Evolutionary conservation across 345 rosid species (phyloP).

Genomic region (Murraya paniculata): DNA sequence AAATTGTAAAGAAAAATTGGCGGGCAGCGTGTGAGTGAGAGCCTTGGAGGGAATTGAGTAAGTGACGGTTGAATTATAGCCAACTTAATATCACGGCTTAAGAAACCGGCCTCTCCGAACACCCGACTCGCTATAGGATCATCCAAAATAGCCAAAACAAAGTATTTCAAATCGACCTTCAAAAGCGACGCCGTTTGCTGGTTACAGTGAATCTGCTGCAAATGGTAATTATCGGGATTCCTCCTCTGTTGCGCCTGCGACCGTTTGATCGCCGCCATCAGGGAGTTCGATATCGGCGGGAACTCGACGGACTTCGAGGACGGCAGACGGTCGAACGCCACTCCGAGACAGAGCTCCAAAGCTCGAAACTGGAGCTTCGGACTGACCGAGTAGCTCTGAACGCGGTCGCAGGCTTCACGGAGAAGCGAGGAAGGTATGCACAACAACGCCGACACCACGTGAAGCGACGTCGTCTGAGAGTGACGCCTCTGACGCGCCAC

Average conservation of each 20-base stretch:
- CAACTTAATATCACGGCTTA: conserved; percentile 57
- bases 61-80: conserved; percentile 61
- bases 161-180: conserved; percentile 61
- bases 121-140: conserved; percentile 75
- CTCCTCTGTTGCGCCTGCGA: conserved; percentile 89
- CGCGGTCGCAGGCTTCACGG: conserved; percentile 61
- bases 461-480: conserved; percentile 68
- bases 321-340: conserved; percentile 57
- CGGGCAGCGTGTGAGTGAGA: conserved; percentile 34
- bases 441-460: conserved; percentile 58
- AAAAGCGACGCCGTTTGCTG: conserved; percentile 41
- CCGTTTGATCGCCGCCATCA: conserved; percentile 93
- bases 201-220: conserved; percentile 50
- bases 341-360: conserved; percentile 61
- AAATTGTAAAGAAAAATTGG: conserved; percentile 48
- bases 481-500: conserved; percentile 70
- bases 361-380: conserved; percentile 59
- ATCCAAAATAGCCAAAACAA: conserved; percentile 60
- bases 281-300: conserved; percentile 71
- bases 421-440: conserved; percentile 52
- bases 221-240: conserved; percentile 73
- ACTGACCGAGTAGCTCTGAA: conserved; percentile 37
- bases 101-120: conserved; percentile 65
- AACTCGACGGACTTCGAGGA: conserved; percentile 39
- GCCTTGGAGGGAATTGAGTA: conserved; percentile 27